Conservation (phyloP, 2,329 filamentous ascomycete species). For the Sarocladium strictum region DNA sequence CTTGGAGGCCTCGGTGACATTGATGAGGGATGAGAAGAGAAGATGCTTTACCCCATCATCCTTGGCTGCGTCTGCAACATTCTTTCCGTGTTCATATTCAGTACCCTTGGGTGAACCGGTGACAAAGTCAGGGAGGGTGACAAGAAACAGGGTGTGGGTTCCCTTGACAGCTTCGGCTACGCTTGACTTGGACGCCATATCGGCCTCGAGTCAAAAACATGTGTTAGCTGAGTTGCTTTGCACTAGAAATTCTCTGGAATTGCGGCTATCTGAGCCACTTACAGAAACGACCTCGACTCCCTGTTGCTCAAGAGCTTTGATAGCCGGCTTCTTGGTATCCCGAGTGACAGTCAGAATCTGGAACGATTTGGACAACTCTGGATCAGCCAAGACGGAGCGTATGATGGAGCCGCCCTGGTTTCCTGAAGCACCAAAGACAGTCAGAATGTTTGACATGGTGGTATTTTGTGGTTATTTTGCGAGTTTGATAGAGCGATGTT, state of each 20-base stretch:
- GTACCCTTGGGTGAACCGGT: slow-evolving; percentile 26
- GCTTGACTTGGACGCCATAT: slow-evolving; percentile 30
- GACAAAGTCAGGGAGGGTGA: slow-evolving; percentile 35
- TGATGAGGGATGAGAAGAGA: slow-evolving; percentile 39
- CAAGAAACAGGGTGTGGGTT: slow-evolving; percentile 36
- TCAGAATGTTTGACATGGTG: slow-evolving; percentile 29
- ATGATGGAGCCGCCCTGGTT: slow-evolving; percentile 44
- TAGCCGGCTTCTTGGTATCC: slow-evolving; percentile 32
- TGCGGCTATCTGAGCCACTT: too few relatives aligned
- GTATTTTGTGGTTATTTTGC: too few relatives aligned
- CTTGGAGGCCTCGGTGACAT: slow-evolving; percentile 29
- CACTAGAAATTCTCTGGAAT: too few relatives aligned
- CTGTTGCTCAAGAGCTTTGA: slow-evolving; percentile 29
- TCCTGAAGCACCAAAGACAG: slow-evolving; percentile 44
- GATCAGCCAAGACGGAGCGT: slow-evolving; percentile 36
- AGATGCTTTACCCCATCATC: slow-evolving; percentile 37
- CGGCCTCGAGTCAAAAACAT: slow-evolving; percentile 33
- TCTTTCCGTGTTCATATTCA: slow-evolving; percentile 36
- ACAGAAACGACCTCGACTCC: slow-evolving; percentile 38
- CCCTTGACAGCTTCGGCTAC: slow-evolving; percentile 32
- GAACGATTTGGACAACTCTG: slow-evolving; percentile 36
- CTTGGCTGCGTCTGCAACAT: slow-evolving; percentile 39
- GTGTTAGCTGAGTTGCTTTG: slow-evolving; percentile 13
- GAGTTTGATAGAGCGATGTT: too few relatives aligned
- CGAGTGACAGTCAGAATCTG: slow-evolving; percentile 41